A percentile compares a stretch with the other conserved stretches of the same genome.
phyloP scores from a whole-genome alignment of 371 early-diverging fungal species.

The Mucor sp. region DNA sequence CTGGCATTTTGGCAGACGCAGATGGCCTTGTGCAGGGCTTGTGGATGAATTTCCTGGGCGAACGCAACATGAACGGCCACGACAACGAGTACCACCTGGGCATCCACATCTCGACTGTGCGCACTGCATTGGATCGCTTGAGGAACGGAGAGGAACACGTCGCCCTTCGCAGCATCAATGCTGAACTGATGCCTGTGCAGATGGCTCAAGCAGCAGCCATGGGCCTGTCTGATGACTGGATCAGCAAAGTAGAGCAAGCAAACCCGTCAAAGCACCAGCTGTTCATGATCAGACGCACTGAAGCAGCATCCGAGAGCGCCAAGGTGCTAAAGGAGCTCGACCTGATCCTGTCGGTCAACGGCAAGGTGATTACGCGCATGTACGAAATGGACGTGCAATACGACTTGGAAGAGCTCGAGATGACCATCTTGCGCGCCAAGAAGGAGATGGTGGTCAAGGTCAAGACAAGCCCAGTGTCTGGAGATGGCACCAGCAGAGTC shows the following conservation, averaged over 20 bases:
- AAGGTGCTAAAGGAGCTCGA: conserved; percentile 74
- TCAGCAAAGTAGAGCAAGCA: conserved; percentile 70
- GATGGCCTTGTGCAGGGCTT: conserved; percentile 78
- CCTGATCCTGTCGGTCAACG: conserved; percentile 72
- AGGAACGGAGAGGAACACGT: conserved; percentile 41
- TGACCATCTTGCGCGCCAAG: conserved; percentile 71
- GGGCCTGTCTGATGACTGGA: conserved; percentile 80
- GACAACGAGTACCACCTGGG: conserved; percentile 84
- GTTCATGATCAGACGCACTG: conserved; percentile 72
- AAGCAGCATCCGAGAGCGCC: conserved; percentile 67
- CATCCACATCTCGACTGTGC: conserved; percentile 60
- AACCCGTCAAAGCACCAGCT: conserved; percentile 71
- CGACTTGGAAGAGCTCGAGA: conserved; percentile 55
- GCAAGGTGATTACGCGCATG: conserved; percentile 70
- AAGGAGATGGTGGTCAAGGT: conserved; percentile 63
- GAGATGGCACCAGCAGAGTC: conserved; percentile 66
- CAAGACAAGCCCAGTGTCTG: conserved; percentile 64
- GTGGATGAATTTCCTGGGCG: conserved; percentile 86
- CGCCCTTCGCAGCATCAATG: conserved; percentile 63
- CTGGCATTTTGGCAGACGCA: conserved; percentile 81
- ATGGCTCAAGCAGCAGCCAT: conserved; percentile 80
- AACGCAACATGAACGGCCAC: conserved; percentile 66
- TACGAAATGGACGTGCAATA: conserved; percentile 70
- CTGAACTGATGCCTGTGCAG: conserved; percentile 75
- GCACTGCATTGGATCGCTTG: conserved; percentile 56